Evolutionary conservation across 257 asterid genomes (phyloP), one percentile per base, ranked within the genome.

Genomic region (Schizonepeta tenuifolia): DNA sequence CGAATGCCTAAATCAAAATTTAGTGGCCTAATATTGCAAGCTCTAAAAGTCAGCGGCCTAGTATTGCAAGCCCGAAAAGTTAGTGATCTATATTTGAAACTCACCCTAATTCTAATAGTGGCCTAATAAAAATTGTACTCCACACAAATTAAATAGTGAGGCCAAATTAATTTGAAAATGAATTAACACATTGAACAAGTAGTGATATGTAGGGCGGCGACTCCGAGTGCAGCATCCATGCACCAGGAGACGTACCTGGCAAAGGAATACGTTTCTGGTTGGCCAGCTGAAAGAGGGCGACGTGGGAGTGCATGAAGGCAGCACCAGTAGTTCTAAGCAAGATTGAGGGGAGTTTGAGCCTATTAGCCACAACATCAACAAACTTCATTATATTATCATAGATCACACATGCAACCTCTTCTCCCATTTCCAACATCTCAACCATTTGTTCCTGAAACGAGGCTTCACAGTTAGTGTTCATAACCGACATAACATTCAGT

Each of bases 321-420:
- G 86, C 86, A 12, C 40, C 17, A 26, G 20, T 53, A 13, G 91
- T 69, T 10, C 83, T 77, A 7, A 90, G 76, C 57, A 86, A 75
- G 5, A 88, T 77, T 13, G 81, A 79, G 0, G 91, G 95, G 69
- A 88, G 43, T 7, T 70, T 62, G 3, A 90, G 54, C 36, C 53
- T 46, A 4, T 10, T 21, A 6, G 90, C 94, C 7, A 78, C 82
- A 0, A 17, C 72, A 28, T 79, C 81, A 0, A 44, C 87, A 31
- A 87, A 89, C 36, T 9, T 6, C 92, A 86, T 77, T 15, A 75
- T 43, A 0, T 63, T 13, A 73, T 88, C 95, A 21, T 86, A 82
- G 22, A 90, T 65, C 1, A 90, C 51, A 31, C 89, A 82, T 0
- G 70, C 75, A 0, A 83, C 72, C 0, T 56, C 61, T 11, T 49